phyloP scores from a whole-genome alignment of 768 basidiomycete genomes.

The Lentinula guzmanii region DNA sequence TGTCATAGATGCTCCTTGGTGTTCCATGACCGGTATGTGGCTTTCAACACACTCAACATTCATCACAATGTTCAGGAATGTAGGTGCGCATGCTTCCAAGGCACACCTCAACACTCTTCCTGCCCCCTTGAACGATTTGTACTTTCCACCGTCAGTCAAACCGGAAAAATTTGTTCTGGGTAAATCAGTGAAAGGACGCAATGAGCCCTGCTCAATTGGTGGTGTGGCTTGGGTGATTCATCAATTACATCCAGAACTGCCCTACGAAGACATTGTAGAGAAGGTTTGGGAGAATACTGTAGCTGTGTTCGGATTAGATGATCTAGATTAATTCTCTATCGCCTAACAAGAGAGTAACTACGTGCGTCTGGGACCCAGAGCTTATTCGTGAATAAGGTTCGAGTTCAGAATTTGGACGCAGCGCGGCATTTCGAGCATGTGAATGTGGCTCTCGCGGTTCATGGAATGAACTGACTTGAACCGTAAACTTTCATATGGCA shows the following conservation, averaged over 20 bases:
- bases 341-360: conserved; percentile 12
- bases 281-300: conserved; percentile 61
- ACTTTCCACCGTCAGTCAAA: conserved; percentile 45
- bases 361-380: too few relatives aligned
- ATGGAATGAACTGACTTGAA: too few relatives aligned
- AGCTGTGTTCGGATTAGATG: conserved; percentile 48
- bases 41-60: background rate
- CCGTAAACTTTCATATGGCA: too few relatives aligned
- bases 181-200: conserved; percentile 68
- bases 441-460: too few relatives aligned
- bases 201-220: conserved; percentile 63
- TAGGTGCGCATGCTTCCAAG: conserved; percentile 51
- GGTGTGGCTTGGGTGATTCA: conserved; percentile 71
- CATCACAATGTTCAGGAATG: background rate
- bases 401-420: too few relatives aligned
- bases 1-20: conserved; percentile 62
- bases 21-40: conserved; percentile 46
- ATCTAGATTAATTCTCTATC: conserved; percentile 46
- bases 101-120: conserved; percentile 43
- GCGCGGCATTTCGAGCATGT: too few relatives aligned
- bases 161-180: conserved; percentile 55
- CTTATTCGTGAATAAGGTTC: too few relatives aligned
- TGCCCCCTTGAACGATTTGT: conserved; percentile 35
- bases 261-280: conserved; percentile 51
- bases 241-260: conserved; percentile 30